Evolutionary conservation across 768 basidiomycete genomes (phyloP).

Genomic region (Amanita muscaria): DNA sequence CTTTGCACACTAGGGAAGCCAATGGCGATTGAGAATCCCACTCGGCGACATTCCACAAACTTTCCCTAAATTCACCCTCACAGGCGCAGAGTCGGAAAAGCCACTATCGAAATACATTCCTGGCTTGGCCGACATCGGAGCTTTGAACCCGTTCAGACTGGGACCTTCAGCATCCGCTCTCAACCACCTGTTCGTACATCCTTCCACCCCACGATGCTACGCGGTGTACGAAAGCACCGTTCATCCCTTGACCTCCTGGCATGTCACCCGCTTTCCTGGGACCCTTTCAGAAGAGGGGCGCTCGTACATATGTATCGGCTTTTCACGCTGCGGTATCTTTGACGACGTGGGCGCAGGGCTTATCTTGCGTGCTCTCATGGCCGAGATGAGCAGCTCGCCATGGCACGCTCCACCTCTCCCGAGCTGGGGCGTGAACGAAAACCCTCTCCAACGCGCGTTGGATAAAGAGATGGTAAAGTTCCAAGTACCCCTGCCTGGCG

Average conservation of each 20-base stretch:
- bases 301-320: slow-evolving; percentile 31
- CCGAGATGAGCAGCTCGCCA: slow-evolving; percentile 28
- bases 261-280: slow-evolving; percentile 32
- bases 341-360: slow-evolving; percentile 31
- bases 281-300: slow-evolving; percentile 16
- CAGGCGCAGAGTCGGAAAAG: slow-evolving; percentile 22
- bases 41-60: slow-evolving; percentile 23
- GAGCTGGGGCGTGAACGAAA: slow-evolving; percentile 22
- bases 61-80: slow-evolving; percentile 29
- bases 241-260: slow-evolving; percentile 35
- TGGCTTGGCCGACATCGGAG: background rate
- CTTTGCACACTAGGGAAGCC: background rate
- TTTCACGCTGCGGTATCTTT: slow-evolving; percentile 34
- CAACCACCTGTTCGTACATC: slow-evolving; percentile 27
- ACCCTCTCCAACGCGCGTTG: slow-evolving; percentile 25
- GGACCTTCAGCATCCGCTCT: slow-evolving; percentile 27
- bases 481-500: slow-evolving; percentile 2
- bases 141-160: background rate
- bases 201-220: slow-evolving; percentile 30
- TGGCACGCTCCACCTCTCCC: slow-evolving; percentile 30
- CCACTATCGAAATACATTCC: slow-evolving; percentile 26
- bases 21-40: slow-evolving; percentile 24
- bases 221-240: slow-evolving; percentile 22
- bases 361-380: slow-evolving; percentile 28
- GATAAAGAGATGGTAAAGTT: slow-evolving; percentile 12